Base-by-base conservation (phyloP, 208 protist species). In the Novymonas esmeraldas region DNA sequence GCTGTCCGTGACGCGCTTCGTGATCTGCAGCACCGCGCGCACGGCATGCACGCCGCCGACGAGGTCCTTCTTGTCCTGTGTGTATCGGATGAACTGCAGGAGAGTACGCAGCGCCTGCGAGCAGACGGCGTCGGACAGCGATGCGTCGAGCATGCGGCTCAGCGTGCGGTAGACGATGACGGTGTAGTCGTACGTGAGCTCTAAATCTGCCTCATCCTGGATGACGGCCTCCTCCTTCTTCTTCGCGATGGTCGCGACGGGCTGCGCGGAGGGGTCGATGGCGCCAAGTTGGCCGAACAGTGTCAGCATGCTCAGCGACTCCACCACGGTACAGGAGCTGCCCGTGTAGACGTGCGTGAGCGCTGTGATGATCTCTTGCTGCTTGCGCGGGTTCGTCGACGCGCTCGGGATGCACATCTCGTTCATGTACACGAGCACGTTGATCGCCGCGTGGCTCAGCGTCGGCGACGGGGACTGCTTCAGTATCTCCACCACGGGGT, bases 111-210 rank as follows among this genome's bases (percentile, higher is more conserved):
- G 75, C 11, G 87, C 82, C 66, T 95, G 87, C 33, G 75, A 82
- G 76, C 85, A 91, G 39, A 97, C 92, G 18, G 81, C 82, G 45
- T 97, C 89, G 22, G 89, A 87, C 16, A 95, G 81, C 20, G 87
- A 85, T 38, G 85, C 66, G 73, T 95, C 92, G 24, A 97, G 72
- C 84, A 95, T 92, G 45, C 87, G 87, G 60, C 89, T 90, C 24
- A 97, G 74, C 45, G 90, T 90, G 59, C 89, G 87, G 78, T 97
- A 97, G 13, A 94, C 89, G 70, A 97, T 97, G 33, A 94, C 87
- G 33, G 85, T 93, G 78, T 95, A 97, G 71, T 97, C 89, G 67
- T 89, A 94, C n/a, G 87, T 93, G n/a, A 96, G 79, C 67, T 92
- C 85, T 10, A 94, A 78, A 59, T 96, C 92, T 14, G 84, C 85